Evolutionary conservation across 345 rosid species (phyloP).

Genomic region (Acer saccharum): DNA sequence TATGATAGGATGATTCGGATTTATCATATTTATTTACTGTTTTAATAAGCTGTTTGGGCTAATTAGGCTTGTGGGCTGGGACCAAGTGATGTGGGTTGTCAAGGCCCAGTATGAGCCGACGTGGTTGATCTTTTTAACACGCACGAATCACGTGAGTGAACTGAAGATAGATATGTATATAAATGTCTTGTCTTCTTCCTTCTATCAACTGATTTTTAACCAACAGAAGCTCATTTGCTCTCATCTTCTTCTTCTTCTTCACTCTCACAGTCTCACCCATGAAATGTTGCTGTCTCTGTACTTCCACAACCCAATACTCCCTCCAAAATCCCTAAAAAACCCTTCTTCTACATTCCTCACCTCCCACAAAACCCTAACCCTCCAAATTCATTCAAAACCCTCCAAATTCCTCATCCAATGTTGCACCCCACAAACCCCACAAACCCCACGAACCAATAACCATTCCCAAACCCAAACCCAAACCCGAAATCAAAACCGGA

Average conservation of each 20-base stretch:
- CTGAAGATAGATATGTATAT: background rate
- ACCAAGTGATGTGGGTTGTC: background rate
- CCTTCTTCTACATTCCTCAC: constrained; percentile 17
- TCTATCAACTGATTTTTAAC: background rate
- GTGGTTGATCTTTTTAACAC: background rate
- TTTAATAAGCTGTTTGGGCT: background rate
- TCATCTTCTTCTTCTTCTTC: background rate
- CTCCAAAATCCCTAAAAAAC: constrained; percentile 34
- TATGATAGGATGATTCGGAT: no score
- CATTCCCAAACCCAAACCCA: background rate
- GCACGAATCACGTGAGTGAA: constrained; percentile 10
- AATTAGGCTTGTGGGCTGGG: background rate
- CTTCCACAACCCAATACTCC: constrained; percentile 26
- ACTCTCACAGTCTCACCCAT: constrained; percentile 6
- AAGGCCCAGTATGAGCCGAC: background rate
- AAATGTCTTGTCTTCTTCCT: background rate
- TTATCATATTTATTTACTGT: no score
- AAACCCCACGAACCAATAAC: background rate
- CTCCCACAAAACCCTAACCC: constrained; percentile 28
- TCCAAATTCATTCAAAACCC: constrained; percentile 2
- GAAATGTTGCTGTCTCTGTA: constrained; percentile 49
- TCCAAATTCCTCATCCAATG: constrained; percentile 24
- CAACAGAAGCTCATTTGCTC: background rate
- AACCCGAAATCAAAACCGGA: constrained; percentile 34
- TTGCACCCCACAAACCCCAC: background rate